Evolutionary conservation across 345 rosid genomes (phyloP).

Genomic region (Reutealis trisperma): DNA sequence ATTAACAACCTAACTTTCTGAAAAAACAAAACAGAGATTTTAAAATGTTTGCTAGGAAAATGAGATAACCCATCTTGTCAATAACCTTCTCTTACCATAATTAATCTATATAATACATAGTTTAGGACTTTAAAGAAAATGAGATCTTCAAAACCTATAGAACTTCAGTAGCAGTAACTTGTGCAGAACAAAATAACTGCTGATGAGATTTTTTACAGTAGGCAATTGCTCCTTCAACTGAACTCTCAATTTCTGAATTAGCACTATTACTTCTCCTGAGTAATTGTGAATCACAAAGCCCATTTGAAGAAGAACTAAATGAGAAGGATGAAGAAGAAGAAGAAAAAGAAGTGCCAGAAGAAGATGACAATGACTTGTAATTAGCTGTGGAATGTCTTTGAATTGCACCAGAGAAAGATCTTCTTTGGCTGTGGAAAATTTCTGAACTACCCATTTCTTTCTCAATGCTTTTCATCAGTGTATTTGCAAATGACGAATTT

Average conservation of each 20-base stretch:
- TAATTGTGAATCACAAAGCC: conserved; percentile 45
- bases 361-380: conserved; percentile 49
- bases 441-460: conserved; percentile 34
- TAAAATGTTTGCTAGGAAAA: conserved; percentile 6
- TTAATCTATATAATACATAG: conserved; percentile 26
- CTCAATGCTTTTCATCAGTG: conserved; percentile 39
- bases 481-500: conserved; percentile 30
- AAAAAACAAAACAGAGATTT: conserved; percentile 9
- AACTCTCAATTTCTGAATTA: conserved; percentile 58
- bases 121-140: conserved; percentile 30
- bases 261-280: conserved; percentile 69
- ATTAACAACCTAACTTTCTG: background rate
- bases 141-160: conserved; percentile 41
- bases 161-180: conserved; percentile 40
- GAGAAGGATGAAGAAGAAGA: conserved; percentile 61
- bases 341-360: conserved; percentile 39
- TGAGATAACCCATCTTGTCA: background rate
- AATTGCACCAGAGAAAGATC: conserved; percentile 82
- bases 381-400: conserved; percentile 46
- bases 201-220: conserved; percentile 80
- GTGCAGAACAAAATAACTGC: conserved; percentile 34
- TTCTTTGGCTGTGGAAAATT: conserved; percentile 48
- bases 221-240: conserved; percentile 89
- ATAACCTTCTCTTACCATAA: background rate
- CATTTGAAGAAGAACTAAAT: conserved; percentile 67